Conservation (phyloP, 768 basidiomycete genomes). For the Phaeolepiota aurea region DNA sequence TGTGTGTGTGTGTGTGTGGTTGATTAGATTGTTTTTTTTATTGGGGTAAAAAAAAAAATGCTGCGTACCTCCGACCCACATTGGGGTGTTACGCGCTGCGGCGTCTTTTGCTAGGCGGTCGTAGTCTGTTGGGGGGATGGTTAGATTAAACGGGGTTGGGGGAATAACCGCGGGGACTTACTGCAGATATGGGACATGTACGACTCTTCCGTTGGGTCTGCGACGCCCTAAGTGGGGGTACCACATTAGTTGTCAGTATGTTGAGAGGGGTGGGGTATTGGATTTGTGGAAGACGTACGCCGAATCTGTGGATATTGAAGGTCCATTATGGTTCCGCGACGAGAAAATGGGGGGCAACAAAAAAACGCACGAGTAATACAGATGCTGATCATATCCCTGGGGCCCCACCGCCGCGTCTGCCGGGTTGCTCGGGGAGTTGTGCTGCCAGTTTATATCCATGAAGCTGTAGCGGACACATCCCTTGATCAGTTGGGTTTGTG, state of each 20-base stretch:
- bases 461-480: too few relatives aligned
- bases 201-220: slow-evolving; percentile 51
- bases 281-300: slow-evolving; percentile 28
- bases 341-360: slow-evolving; percentile 1
- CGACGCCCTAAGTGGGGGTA: slow-evolving; percentile 49
- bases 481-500: too few relatives aligned
- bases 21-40: too few relatives aligned
- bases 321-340: not conserved
- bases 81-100: slow-evolving; percentile 23
- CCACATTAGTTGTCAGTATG: not conserved
- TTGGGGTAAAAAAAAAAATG: too few relatives aligned
- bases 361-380: slow-evolving; percentile 60
- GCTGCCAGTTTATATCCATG: slow-evolving; percentile 79
- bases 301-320: slow-evolving; percentile 35
- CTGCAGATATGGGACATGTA: slow-evolving; percentile 68
- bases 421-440: slow-evolving; percentile 62
- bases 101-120: slow-evolving; percentile 34
- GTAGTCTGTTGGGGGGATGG: too few relatives aligned
- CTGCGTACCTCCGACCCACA: slow-evolving; percentile 31
- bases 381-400: slow-evolving; percentile 70
- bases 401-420: slow-evolving; percentile 61
- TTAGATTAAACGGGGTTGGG: too few relatives aligned
- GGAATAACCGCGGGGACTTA: too few relatives aligned
- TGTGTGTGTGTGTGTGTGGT: too few relatives aligned
- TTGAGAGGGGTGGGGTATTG: slow-evolving; percentile 1